Conservation (phyloP, 371 early-diverging fungal genomes). For the Capniomyces stellatus region DNA sequence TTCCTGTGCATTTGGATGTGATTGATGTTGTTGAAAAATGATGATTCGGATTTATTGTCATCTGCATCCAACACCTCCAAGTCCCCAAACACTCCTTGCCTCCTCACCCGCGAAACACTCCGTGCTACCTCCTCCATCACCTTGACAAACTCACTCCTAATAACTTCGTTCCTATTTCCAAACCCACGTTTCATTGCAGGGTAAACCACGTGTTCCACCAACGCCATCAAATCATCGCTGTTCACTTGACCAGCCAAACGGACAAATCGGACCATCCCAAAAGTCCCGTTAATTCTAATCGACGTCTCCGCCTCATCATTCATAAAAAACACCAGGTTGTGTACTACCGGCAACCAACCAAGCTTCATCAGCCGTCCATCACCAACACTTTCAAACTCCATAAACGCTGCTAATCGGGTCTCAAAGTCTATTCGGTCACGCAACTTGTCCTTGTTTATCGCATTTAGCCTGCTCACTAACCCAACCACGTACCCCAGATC, state of each 20-base stretch:
- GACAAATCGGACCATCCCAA: constrained; percentile 46
- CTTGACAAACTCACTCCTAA: constrained; percentile 18
- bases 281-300: constrained; percentile 62
- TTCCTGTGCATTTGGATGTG: constrained; percentile 90
- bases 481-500: neutral
- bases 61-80: constrained; percentile 17
- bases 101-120: constrained; percentile 11
- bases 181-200: constrained; percentile 15
- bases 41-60: constrained; percentile 70
- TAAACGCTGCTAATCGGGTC: constrained; percentile 55
- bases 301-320: constrained; percentile 74
- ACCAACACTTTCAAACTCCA: constrained; percentile 23
- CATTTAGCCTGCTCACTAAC: neutral
- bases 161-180: constrained; percentile 6
- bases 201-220: constrained; percentile 7
- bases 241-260: constrained; percentile 25
- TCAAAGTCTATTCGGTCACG: constrained; percentile 78
- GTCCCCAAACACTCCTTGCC: constrained; percentile 18
- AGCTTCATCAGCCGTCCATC: constrained; percentile 26
- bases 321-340: constrained; percentile 60
- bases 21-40: constrained; percentile 75
- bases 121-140: constrained; percentile 12
- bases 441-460: neutral
- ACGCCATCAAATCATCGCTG: constrained; percentile 1
- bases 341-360: constrained; percentile 83